Percentiles rank a stretch among this genome's conserved stretches.
These are phyloP conservation scores for Citrus trifoliata DNA, from an alignment of 345 rosid species.

Conservation along the genomic window DNA sequence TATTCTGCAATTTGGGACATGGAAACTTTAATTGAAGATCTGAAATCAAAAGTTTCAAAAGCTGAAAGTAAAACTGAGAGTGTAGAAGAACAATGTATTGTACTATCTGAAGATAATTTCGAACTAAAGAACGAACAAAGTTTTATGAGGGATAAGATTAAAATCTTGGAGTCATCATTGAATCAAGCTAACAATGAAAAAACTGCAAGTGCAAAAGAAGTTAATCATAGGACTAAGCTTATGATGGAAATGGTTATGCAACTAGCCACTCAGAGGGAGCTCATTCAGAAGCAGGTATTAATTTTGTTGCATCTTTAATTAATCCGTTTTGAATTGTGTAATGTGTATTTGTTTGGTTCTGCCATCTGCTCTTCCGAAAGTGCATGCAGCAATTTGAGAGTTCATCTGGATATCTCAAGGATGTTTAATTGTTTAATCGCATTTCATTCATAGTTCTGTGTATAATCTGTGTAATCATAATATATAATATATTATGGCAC, in stretches of 20 bases:
- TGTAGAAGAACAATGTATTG: conserved; percentile 73
- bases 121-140: conserved; percentile 57
- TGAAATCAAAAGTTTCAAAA: conserved; percentile 85
- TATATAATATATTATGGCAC: too few species aligned
- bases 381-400: not conserved
- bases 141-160: conserved; percentile 46
- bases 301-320: not conserved
- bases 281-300: conserved; percentile 73
- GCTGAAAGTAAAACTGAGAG: conserved; percentile 70
- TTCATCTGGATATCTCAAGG: not conserved
- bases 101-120: conserved; percentile 58
- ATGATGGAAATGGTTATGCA: conserved; percentile 71
- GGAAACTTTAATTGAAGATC: conserved; percentile 92
- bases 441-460: not conserved
- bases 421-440: not conserved
- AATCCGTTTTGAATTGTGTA: not conserved
- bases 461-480: not conserved
- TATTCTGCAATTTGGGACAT: conserved; percentile 99
- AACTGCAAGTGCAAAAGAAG: conserved; percentile 55
- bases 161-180: conserved; percentile 53
- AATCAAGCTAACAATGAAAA: conserved; percentile 50
- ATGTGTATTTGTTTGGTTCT: not conserved
- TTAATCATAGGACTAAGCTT: conserved; percentile 49
- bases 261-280: conserved; percentile 74
- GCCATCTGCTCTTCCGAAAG: not conserved